phyloP scores from a whole-genome alignment of 768 basidiomycete genomes.

The Termitomyces sp. region DNA sequence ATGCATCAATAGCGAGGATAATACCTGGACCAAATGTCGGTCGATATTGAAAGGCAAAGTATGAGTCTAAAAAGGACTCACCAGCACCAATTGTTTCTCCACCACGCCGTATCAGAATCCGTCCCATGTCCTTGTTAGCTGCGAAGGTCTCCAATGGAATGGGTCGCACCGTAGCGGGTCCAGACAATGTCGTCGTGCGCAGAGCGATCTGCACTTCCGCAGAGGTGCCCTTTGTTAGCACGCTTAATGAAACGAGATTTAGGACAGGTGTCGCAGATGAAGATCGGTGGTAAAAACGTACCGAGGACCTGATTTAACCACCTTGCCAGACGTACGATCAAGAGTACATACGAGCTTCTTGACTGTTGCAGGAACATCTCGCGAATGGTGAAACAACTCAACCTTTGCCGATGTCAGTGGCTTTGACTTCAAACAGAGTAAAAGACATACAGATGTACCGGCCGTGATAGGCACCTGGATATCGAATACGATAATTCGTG shows the following conservation, averaged over 20 bases:
- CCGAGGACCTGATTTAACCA: slow-evolving; percentile 80
- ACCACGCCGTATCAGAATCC: slow-evolving; percentile 78
- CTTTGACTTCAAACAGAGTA: not conserved
- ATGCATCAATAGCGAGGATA: not conserved
- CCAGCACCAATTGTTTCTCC: slow-evolving; percentile 96
- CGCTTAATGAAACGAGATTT: slow-evolving; percentile 28
- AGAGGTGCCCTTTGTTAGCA: slow-evolving; percentile 78
- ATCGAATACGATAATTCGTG: slow-evolving; percentile 92
- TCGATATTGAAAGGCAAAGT: not conserved
- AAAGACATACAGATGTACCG: slow-evolving; percentile 66
- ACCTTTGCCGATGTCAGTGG: slow-evolving; percentile 40
- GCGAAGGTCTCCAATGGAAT: slow-evolving; percentile 87
- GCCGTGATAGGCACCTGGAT: slow-evolving; percentile 83
- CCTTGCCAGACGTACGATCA: slow-evolving; percentile 72
- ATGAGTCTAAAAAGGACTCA: slow-evolving; percentile 21
- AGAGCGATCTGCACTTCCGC: slow-evolving; percentile 84
- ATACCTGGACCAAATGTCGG: not conserved
- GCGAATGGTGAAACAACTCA: slow-evolving; percentile 93
- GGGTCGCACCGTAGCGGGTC: slow-evolving; percentile 40
- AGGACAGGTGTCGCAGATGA: not conserved
- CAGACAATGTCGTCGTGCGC: slow-evolving; percentile 49
- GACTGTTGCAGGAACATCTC: slow-evolving; percentile 87
- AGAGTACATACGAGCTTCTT: slow-evolving; percentile 73
- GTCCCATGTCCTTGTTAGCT: slow-evolving; percentile 93
- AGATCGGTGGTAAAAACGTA: slow-evolving; percentile 22